Percentiles rank a stretch among this genome's conserved stretches.
phyloP scores from a whole-genome alignment of 257 asterid genomes.

The Fraxinus cuspidata region DNA sequence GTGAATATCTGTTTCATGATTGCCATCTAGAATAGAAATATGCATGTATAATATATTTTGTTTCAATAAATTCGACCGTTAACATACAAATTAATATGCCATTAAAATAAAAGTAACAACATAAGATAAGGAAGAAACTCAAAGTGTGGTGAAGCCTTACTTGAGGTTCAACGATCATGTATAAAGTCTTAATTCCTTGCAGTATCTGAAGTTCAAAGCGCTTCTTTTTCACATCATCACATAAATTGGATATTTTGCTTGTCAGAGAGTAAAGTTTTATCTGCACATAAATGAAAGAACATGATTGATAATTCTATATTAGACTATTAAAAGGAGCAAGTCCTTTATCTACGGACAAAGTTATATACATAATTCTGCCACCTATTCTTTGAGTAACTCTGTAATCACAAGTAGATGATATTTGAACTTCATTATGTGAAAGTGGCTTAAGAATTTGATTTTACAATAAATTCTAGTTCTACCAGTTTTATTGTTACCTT shows the following conservation, averaged over 20 bases:
- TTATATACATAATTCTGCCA: constrained; percentile 12
- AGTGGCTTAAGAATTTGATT: too few relatives aligned
- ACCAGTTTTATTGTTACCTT: too few relatives aligned
- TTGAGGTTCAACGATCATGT: too few relatives aligned
- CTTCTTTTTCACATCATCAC: constrained; percentile 45
- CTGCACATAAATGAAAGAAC: constrained; percentile 31
- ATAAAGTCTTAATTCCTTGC: constrained; percentile 19
- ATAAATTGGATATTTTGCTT: constrained; percentile 47
- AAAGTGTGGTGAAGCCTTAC: too few relatives aligned
- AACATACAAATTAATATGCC: constrained; percentile 2
- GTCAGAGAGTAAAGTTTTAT: constrained; percentile 52
- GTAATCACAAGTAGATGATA: not conserved
- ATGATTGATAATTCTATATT: too few relatives aligned
- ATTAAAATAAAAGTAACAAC: not conserved
- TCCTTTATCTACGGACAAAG: not conserved
- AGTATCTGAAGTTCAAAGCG: constrained; percentile 48
- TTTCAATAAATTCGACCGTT: not conserved
- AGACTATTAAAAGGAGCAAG: too few relatives aligned
- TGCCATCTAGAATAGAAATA: not conserved
- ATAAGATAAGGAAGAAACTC: not conserved
- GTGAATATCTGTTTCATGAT: not conserved
- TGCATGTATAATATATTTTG: not conserved
- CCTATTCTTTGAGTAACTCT: not conserved
- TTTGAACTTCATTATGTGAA: not conserved
- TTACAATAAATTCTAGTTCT: too few relatives aligned